A percentile compares a stretch with the other conserved stretches of the same genome.
These are phyloP conservation scores for Trichaptum fuscoviolaceum DNA, from an alignment of 768 basidiomycete genomes.

Conservation along the genomic window DNA sequence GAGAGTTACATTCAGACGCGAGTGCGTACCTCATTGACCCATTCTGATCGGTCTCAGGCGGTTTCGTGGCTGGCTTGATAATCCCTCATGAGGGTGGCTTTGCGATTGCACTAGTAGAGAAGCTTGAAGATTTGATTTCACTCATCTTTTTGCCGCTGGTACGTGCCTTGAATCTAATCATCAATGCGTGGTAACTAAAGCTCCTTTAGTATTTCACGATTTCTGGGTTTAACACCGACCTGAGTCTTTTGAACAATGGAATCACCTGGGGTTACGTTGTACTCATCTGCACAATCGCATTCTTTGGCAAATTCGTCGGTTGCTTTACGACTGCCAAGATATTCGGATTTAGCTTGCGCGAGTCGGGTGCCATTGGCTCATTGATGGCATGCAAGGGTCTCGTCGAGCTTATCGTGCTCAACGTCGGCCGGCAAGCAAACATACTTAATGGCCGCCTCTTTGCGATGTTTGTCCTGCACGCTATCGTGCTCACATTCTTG, in stretches of 20 bases:
- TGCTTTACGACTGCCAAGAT: constrained; percentile 55
- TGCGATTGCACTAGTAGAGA: constrained; percentile 75
- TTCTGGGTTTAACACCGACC: constrained; percentile 75
- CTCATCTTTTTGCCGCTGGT: constrained; percentile 76
- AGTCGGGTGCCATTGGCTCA: constrained; percentile 76
- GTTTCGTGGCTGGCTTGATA: constrained; percentile 77
- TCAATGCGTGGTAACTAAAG: constrained; percentile 14
- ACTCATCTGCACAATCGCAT: constrained; percentile 69
- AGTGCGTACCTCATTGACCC: not conserved
- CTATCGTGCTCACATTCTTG: constrained; percentile 72
- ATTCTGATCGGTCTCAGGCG: constrained; percentile 37
- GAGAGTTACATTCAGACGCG: constrained; percentile 9
- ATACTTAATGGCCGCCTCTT: constrained; percentile 65
- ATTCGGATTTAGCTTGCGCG: constrained; percentile 67
- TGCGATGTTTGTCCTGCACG: constrained; percentile 86
- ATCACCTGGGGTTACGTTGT: constrained; percentile 79
- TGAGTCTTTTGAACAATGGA: constrained; percentile 71
- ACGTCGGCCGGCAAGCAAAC: constrained; percentile 70
- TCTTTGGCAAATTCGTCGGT: constrained; percentile 72
- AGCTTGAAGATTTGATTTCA: constrained; percentile 81
- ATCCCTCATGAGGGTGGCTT: constrained; percentile 81
- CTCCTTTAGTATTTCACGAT: constrained; percentile 63
- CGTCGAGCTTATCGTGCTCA: constrained; percentile 89
- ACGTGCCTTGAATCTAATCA: constrained; percentile 21
- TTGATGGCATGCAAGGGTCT: constrained; percentile 92